Conservation (phyloP, 192 early-diverging fungal genomes). For the Cetraspora pellucida region DNA sequence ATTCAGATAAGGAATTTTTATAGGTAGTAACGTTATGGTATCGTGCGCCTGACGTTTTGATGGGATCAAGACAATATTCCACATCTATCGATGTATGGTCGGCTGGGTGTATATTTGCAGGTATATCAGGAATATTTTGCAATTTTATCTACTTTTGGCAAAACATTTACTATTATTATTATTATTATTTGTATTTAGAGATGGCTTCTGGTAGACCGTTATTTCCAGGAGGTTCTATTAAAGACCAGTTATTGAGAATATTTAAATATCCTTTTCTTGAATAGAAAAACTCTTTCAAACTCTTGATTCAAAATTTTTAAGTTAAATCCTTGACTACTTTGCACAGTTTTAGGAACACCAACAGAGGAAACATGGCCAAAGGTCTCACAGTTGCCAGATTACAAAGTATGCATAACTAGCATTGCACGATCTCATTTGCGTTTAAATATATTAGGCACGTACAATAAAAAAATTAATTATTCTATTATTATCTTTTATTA, state of each 20-base stretch:
- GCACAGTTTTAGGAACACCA: slow-evolving; percentile 74
- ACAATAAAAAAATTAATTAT: background rate
- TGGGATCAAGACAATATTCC: slow-evolving; percentile 87
- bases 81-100: slow-evolving; percentile 90
- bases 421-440: too few relatives aligned
- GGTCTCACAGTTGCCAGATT: slow-evolving; percentile 86
- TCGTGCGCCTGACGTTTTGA: slow-evolving; percentile 83
- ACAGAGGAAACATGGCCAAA: slow-evolving; percentile 83
- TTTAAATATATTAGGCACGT: background rate
- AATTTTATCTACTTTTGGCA: slow-evolving; percentile 1
- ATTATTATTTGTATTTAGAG: slow-evolving; percentile 48
- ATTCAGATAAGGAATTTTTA: background rate
- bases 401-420: slow-evolving; percentile 68
- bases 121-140: slow-evolving; percentile 33
- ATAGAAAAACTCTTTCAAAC: background rate
- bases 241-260: slow-evolving; percentile 87
- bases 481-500: slow-evolving; percentile 6
- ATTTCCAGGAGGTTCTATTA: slow-evolving; percentile 86
- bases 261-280: slow-evolving; percentile 70
- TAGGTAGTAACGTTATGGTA: slow-evolving; percentile 87
- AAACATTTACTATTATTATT: background rate
- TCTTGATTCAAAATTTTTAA: background rate
- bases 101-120: slow-evolving; percentile 85
- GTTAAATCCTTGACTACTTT: slow-evolving; percentile 24
- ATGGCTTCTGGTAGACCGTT: slow-evolving; percentile 88